Evolutionary conservation across 2,329 filamentous ascomycete species (phyloP), one percentile per base, ranked within the genome.

Genomic region (Knoxdaviesia proteae): DNA sequence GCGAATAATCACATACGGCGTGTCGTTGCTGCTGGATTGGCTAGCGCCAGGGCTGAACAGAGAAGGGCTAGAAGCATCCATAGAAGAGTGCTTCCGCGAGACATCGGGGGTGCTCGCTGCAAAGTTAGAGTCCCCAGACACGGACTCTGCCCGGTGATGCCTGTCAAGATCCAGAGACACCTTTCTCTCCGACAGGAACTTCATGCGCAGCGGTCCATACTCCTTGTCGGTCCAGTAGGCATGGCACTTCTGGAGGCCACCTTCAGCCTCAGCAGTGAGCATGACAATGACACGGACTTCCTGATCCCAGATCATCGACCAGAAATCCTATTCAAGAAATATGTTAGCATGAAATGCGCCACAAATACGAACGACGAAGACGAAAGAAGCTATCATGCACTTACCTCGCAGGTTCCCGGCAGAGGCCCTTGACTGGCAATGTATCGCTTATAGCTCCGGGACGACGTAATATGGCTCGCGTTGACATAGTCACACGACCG

Each of bases 291-390:
- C 83, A 42, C 88, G 80, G 4, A 93, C 79, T 54, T 96, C 87
- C 58, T 96, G 83, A 55, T 96, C 87, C 90, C 90, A 98, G 32
- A 96, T 70, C 7, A 94, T 80, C 46, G 84, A 88, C 90, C 90
- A 98, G 55, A 98, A 98, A 58, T 98, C 90, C 83, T 90, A 50
- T 3, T 41, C 33, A 6, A 39, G 41, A 35, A 41, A 6, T 3
- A 39, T 30, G 53, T 64, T 49, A 62, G 20, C 54, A 39, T 32
- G n/a, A 31, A 31, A 10, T n/a, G n/a, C 6, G 36, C 33, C 11
- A 39, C 20, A 34, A 29, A 34, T 7, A 43, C 5, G 7, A 43
- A 11, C 11, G 31, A 34, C 20, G 6, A 10, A 32, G 2, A 41
- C 35, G 32, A 36, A 36, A 35, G 6, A 34, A 29, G 34, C 6